Base-by-base conservation (phyloP, 2,329 filamentous ascomycete genomes). In the Harringtonia lauricola region DNA sequence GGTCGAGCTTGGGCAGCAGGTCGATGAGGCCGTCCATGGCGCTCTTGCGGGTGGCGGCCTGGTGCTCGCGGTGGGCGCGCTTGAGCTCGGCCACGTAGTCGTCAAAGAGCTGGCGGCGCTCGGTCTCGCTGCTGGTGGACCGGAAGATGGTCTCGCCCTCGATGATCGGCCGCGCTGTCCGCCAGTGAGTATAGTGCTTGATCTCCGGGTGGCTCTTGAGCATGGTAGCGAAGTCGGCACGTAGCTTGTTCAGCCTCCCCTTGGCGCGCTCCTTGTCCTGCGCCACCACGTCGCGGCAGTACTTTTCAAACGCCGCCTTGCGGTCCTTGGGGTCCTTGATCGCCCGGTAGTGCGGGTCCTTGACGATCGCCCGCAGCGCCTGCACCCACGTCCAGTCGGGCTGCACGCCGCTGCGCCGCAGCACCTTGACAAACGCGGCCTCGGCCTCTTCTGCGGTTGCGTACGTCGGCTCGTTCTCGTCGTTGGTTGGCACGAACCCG, bases 131-230 rank as follows among this genome's bases (percentile, higher is more conserved):
- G 54, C 83, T 84, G 36, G 89, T 90, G 26, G 88, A 90, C 54
- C 88, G 83, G 67, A 96, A 98, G 47, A 94, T 92, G 39, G 87
- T 92, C 69, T 98, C 92, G 40, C 84, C 84, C 63, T 96, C 87
- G 49, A 98, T 87, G 51, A 95, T 94, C 10, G 88, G 87, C 40
- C 86, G 81, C 42, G 90, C 92, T 15, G 87, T 95, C 73, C 88
- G 94, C 92, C 92, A 98, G 49, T 88, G 83, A 35, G 90, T 95
- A 63, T 94, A 95, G 61, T 95, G 80, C 63, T 89, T 92, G 64
- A 98, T 96, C 63, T 98, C 92, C 48, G 89, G 88, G 62, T 98
- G 90, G 52, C 88, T 89, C 64, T 83, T 87, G 52, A 98, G 75
- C 92, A 98, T 98, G 44, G 82, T 89, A 53, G 84, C 83, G 64